These are phyloP conservation scores for Mycena rebaudengoi DNA, from an alignment of 768 basidiomycete species.

Conservation along the genomic window DNA sequence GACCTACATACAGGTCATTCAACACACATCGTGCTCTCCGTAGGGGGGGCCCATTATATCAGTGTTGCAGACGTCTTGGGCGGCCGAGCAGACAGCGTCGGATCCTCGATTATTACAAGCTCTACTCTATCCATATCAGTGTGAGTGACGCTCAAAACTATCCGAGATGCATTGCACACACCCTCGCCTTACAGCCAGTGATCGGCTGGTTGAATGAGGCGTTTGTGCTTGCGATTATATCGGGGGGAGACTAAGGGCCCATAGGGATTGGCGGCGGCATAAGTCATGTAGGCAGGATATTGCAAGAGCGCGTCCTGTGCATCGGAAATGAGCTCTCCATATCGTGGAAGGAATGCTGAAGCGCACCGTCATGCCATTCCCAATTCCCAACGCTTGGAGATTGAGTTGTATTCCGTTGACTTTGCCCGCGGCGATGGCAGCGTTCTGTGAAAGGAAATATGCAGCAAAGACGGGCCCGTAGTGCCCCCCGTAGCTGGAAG, in stretches of 20 bases:
- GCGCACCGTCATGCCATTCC: conserved; percentile 69
- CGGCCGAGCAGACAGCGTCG: too few relatives aligned
- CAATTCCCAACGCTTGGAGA: conserved; percentile 66
- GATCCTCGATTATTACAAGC: background rate
- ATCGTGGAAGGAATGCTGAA: background rate
- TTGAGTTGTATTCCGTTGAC: conserved; percentile 59
- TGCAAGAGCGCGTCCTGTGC: conserved; percentile 54
- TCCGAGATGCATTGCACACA: too few relatives aligned
- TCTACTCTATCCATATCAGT: too few relatives aligned
- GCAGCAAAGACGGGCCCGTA: conserved; percentile 76
- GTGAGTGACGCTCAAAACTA: too few relatives aligned
- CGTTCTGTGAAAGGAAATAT: conserved; percentile 68
- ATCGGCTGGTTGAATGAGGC: conserved; percentile 55
- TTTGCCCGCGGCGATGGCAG: conserved; percentile 57
- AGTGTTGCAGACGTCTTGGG: too few relatives aligned
- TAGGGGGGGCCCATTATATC: too few relatives aligned
- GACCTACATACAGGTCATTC: too few relatives aligned
- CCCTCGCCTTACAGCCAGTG: too few relatives aligned
- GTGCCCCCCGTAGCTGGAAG: conserved; percentile 70
- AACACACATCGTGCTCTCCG: too few relatives aligned
- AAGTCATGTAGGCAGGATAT: conserved; percentile 65
- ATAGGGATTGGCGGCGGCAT: conserved; percentile 64
- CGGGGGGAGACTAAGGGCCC: conserved; percentile 55
- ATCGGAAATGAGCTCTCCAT: background rate
- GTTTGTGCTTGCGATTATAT: conserved; percentile 51